phyloP scores from a whole-genome alignment of 345 rosid genomes.

The Carallia pectinifolia region DNA sequence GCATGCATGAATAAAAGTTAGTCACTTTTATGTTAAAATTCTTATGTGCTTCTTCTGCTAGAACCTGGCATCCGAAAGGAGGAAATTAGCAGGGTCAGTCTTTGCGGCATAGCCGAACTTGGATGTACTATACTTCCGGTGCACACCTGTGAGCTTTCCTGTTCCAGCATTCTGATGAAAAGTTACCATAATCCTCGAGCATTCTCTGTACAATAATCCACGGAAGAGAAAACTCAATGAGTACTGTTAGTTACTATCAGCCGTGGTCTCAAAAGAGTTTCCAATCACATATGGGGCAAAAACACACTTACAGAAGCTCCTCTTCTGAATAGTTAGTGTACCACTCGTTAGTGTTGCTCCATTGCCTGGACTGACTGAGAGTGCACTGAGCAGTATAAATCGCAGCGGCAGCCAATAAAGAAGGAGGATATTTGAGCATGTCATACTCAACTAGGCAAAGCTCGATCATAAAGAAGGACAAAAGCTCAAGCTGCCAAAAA shows the following conservation, averaged over 20 bases:
- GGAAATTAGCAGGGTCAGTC: constrained; percentile 58
- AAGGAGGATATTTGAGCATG: constrained; percentile 62
- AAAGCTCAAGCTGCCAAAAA: constrained; percentile 67
- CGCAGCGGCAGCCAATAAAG: constrained; percentile 63
- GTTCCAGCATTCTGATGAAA: constrained; percentile 75
- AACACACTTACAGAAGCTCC: constrained; percentile 44
- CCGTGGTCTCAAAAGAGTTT: background rate
- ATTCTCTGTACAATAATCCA: constrained; percentile 47
- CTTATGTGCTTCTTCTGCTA: constrained; percentile 10
- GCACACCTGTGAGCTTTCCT: constrained; percentile 80
- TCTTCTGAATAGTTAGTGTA: constrained; percentile 51
- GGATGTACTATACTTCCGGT: constrained; percentile 75
- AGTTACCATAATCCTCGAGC: constrained; percentile 71
- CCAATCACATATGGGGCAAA: background rate
- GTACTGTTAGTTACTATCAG: no score
- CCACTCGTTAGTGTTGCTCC: constrained; percentile 60
- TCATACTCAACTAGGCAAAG: constrained; percentile 65
- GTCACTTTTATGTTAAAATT: background rate
- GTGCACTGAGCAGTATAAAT: constrained; percentile 65
- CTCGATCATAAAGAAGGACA: constrained; percentile 66
- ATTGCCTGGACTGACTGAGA: constrained; percentile 37
- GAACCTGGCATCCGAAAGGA: constrained; percentile 38
- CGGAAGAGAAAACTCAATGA: background rate
- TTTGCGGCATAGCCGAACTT: constrained; percentile 76
- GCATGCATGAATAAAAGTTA: constrained; percentile 1